Base-by-base conservation (phyloP, 805 yeast genomes). In the Hanseniaspora lachancei region DNA sequence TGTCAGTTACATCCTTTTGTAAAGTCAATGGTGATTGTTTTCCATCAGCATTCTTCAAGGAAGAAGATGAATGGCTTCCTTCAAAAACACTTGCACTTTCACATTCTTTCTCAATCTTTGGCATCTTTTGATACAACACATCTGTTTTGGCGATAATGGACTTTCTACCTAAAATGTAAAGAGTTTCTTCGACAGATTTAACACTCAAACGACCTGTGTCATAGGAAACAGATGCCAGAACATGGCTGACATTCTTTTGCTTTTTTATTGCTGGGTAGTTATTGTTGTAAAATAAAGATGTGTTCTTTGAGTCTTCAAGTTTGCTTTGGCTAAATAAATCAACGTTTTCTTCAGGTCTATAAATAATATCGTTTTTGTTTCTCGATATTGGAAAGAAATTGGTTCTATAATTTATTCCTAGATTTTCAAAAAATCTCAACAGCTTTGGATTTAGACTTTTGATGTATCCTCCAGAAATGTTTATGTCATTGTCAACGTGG, bases 141-240 rank as follows among this genome's bases (percentile, higher is more conserved):
- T 52, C 56, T 8, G 35, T 16, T 27, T 52, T 52, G n/a, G 15
- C 20, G 10, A 10, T 35, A n/a, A 46, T 29, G 18, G 39, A 10
- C 36, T 38, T 43, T 46, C 44, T 44, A 2, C 36, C 21, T 3
- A 46, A n/a, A 5, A 8, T 9, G 18, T 40, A 52, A 18, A 46
- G 9, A 20, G 46, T 29, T 16, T 52, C 56, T 23, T 52, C 56
- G 12, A 38, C 21, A 12, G 46, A 21, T 6, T 21, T 38, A 0
- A 52, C 50, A 48, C 46, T n/a, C 10, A 52, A 39, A 32, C 56
- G 46, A 15, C 56, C 56, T 16, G 56, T 52, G 23, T 52, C 56
- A 39, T 52, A 34, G 16, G 29, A 27, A 2, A 52, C 56, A 8
- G 50, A 39, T 0, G 46, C 41, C 7, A 41, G 3, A 16, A 36